phyloP scores from a whole-genome alignment of 176 grass and related monocot genomes.

The Chrysopogon serrulatus region DNA sequence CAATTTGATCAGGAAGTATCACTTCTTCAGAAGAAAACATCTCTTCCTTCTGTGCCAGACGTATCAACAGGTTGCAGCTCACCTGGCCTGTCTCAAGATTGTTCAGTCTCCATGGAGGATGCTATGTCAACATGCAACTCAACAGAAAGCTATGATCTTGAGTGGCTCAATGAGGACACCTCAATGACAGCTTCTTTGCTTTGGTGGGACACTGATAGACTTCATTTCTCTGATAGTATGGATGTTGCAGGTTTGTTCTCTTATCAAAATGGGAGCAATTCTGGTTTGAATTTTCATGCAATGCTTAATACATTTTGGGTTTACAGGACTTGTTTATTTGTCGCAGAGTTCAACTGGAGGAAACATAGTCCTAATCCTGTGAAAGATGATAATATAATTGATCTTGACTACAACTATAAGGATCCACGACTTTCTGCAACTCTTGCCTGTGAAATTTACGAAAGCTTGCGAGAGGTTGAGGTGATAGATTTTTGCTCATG shows the following conservation, averaged over 20 bases:
- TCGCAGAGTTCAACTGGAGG: conserved; percentile 37
- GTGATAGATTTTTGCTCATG: conserved; percentile 38
- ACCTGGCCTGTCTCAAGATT: not conserved
- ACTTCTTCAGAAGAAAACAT: conserved; percentile 11
- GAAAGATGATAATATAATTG: conserved; percentile 28
- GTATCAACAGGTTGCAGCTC: not conserved
- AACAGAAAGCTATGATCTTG: conserved; percentile 58
- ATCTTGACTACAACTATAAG: conserved; percentile 41
- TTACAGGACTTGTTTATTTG: conserved; percentile 13
- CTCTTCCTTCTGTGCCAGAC: not conserved
- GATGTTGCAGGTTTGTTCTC: conserved; percentile 49
- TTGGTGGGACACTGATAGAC: conserved; percentile 41
- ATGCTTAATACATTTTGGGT: not conserved
- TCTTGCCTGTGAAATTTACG: conserved; percentile 69
- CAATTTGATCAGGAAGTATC: conserved; percentile 20
- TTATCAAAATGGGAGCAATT: not conserved
- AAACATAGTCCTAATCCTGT: conserved; percentile 26
- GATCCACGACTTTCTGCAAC: conserved; percentile 57
- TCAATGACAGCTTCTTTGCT: conserved; percentile 52
- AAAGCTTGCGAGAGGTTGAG: conserved; percentile 71
- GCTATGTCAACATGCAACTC: conserved; percentile 65
- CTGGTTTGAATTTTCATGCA: not conserved
- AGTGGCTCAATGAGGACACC: conserved; percentile 48
- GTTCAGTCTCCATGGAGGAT: conserved; percentile 43
- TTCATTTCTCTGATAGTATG: conserved; percentile 46